These are phyloP conservation scores for Tulasnella sp. DNA, from an alignment of 768 basidiomycete genomes.

Conservation along the genomic window DNA sequence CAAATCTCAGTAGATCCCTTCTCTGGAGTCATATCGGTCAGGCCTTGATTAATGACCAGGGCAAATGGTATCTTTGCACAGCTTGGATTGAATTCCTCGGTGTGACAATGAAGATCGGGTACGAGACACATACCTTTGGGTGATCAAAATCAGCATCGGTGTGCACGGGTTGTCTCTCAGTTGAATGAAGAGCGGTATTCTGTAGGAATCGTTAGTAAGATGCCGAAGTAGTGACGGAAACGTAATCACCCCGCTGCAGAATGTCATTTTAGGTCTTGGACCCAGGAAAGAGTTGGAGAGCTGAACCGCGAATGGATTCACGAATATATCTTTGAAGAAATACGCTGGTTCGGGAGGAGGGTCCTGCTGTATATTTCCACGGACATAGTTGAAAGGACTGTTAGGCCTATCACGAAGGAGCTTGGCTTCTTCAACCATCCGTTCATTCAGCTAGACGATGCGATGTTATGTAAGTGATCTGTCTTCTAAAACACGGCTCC, in stretches of 20 bases:
- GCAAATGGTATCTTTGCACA: not conserved
- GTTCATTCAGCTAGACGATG: not conserved
- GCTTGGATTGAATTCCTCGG: too few relatives aligned
- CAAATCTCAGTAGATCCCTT: slow-evolving; percentile 1
- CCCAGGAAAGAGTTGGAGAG: not conserved
- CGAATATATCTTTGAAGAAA: not conserved
- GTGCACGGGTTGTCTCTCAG: not conserved
- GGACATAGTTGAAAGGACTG: not conserved
- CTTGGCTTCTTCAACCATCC: not conserved
- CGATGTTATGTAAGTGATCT: too few relatives aligned
- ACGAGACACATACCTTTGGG: too few relatives aligned
- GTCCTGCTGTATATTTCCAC: slow-evolving; percentile 2
- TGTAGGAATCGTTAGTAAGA: too few relatives aligned
- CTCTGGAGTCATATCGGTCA: not conserved
- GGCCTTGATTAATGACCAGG: not conserved
- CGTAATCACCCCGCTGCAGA: not conserved
- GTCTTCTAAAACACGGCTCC: too few relatives aligned
- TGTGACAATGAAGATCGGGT: too few relatives aligned
- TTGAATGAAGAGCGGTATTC: not conserved
- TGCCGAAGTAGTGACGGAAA: too few relatives aligned
- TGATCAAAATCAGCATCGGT: not conserved
- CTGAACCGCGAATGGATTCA: not conserved
- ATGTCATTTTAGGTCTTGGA: not conserved
- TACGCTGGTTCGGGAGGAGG: not conserved
- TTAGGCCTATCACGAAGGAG: not conserved